These are phyloP conservation scores for Cercospora janseana DNA, from an alignment of 2,329 filamentous ascomycete genomes.

Conservation along the genomic window DNA sequence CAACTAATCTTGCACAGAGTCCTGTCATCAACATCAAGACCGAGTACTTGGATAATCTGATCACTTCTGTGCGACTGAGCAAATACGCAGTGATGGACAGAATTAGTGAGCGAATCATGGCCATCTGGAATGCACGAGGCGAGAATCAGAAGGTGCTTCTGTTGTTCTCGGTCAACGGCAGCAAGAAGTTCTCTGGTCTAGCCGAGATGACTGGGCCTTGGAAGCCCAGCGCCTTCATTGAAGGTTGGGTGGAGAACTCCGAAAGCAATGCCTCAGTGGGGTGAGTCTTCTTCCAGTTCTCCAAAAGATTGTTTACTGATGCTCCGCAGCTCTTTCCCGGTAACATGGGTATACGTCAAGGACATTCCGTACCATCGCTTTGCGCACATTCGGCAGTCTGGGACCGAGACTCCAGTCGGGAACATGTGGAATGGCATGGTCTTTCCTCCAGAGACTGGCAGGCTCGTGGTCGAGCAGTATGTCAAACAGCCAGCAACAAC, in stretches of 20 bases:
- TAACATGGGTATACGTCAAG: constrained; percentile 35
- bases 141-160: constrained; percentile 30
- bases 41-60: constrained; percentile 29
- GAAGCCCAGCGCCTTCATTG: constrained; percentile 21
- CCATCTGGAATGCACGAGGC: constrained; percentile 26
- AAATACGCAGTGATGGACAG: constrained; percentile 28
- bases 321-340: constrained; percentile 27
- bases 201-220: constrained; percentile 34
- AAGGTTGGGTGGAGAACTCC: constrained; percentile 25
- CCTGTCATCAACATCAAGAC: constrained; percentile 36
- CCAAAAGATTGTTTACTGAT: constrained; percentile 12
- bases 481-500: constrained; percentile 25
- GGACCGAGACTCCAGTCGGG: constrained; percentile 27
- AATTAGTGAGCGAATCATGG: constrained; percentile 32
- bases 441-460: constrained; percentile 29
- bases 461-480: constrained; percentile 31
- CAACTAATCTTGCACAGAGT: constrained; percentile 24
- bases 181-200: constrained; percentile 34
- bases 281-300: constrained; percentile 14
- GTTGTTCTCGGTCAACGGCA: constrained; percentile 34
- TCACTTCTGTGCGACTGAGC: constrained; percentile 22
- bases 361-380: constrained; percentile 32
- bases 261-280: constrained; percentile 15
- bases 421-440: constrained; percentile 40
- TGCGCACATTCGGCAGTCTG: constrained; percentile 27